Evolutionary conservation across 805 yeast species (phyloP), one percentile per base, ranked within the genome.

Genomic region (Hanseniaspora occidentalis): DNA sequence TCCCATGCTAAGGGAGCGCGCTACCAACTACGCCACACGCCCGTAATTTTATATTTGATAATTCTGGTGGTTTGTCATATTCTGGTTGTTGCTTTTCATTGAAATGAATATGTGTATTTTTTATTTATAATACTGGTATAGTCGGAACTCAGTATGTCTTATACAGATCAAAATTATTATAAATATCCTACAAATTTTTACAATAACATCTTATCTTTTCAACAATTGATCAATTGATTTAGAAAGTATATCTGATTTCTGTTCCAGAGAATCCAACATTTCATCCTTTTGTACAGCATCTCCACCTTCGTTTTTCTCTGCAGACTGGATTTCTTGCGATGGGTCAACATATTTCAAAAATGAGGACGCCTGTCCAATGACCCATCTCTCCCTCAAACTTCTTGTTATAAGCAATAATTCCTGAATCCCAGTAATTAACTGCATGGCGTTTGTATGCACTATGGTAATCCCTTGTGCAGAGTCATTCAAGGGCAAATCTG

Each of bases 21-120:
- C 80, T 75, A 75, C 81, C 80, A 73, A 75, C 81, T 75, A 71
- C 81, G 80, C 80, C 81, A 75, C 79, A 75, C 77, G 79, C 81
- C 80, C 80, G n/a, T n/a, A n/a, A n/a, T n/a, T n/a, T n/a, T n/a
- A n/a, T n/a, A n/a, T n/a, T n/a, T n/a, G n/a, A n/a, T n/a, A n/a
- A n/a, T n/a, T n/a, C n/a, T n/a, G n/a, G n/a, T n/a, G n/a, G n/a
- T n/a, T n/a, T n/a, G n/a, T n/a, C n/a, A n/a, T n/a, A n/a, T n/a
- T n/a, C n/a, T n/a, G n/a, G n/a, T n/a, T n/a, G n/a, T n/a, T n/a
- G n/a, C n/a, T n/a, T n/a, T n/a, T n/a, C n/a, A n/a, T n/a, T n/a
- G n/a, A n/a, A n/a, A n/a, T n/a, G n/a, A n/a, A n/a, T n/a, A n/a
- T n/a, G n/a, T n/a, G n/a, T n/a, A n/a, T n/a, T n/a, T n/a, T n/a